Base-by-base conservation (phyloP, 2,329 filamentous ascomycete species). In the Metarhizium rileyi region DNA sequence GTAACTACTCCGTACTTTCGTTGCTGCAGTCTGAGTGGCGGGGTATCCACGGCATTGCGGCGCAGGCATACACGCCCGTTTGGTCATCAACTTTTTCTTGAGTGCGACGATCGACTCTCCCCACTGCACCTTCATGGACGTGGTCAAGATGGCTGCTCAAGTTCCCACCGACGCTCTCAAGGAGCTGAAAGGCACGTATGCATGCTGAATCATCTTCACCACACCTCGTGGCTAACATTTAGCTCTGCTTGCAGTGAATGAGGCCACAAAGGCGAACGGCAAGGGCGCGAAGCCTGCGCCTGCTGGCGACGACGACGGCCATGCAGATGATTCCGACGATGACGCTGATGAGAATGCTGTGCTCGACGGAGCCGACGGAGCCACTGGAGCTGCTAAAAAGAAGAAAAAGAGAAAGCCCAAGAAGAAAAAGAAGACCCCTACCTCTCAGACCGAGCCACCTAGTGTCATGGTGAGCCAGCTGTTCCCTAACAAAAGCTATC, bases 391-490 rank as follows among this genome's bases (percentile, higher is more conserved):
- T 10, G 60, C 63, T 49, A 69, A 68, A 54, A 70, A 70, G 59
- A 67, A 76, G 61, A 84, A 81, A 66, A 87, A 87, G 70, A 89
- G 87, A 74, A 89, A 89, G 74, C 89, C 88, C 73, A 87, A 86
- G 75, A 87, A 83, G 75, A 85, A 83, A 76, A 86, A 87, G 78
- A 86, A 83, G 78, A 84, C 77, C 55, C 76, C 83, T 44, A 87
- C 86, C 55, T 76, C 76, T 49, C 88, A 93, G 70, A 84, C 83
- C 28, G 75, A 80, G 47, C 87, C 87, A 28, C 88, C 88, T 1
- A 78, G 84, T 50, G 82, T 91, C 26, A 72, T 78, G 48, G 65
- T 93, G 45, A 82, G 83, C 53, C 80, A 82, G 56, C 75, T 93
- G 43, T 93, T 89, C 71, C 80, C 84, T 47, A 81, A 81, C 66